phyloP scores from a whole-genome alignment of 2,329 filamentous ascomycete species.

The Pseudocercospora fijiensis region DNA sequence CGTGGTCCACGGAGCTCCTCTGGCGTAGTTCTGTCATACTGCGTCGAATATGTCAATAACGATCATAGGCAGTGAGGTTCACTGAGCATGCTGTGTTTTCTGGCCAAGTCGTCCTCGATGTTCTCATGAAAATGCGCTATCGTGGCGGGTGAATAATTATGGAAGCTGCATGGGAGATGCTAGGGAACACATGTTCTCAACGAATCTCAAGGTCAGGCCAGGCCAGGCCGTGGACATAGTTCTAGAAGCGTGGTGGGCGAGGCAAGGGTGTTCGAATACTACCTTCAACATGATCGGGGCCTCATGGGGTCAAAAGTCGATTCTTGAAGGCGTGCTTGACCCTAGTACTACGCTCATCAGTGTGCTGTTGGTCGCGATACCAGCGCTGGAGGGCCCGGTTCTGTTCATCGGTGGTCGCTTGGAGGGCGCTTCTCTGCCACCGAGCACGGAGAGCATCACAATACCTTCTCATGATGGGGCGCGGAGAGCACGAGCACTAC shows the following conservation, averaged over 20 bases:
- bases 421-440: neutral
- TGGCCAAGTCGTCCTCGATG: neutral
- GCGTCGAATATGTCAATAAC: neutral
- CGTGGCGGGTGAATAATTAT: neutral
- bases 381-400: neutral
- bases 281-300: neutral
- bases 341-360: neutral
- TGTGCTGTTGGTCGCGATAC: neutral
- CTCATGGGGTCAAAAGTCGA: neutral
- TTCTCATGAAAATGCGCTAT: neutral
- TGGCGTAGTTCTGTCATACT: neutral
- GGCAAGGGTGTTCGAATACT: neutral
- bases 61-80: neutral
- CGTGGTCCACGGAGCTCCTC: neutral
- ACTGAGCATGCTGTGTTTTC: neutral
- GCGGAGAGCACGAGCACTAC: too few relatives aligned
- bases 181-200: too few relatives aligned
- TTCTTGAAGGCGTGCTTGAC: neutral
- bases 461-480: neutral
- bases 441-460: neutral
- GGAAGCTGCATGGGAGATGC: neutral
- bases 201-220: neutral
- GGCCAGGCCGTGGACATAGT: too few relatives aligned
- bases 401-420: neutral
- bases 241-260: neutral